These are phyloP conservation scores for Apocynum venetum DNA, from an alignment of 257 asterid genomes.

Conservation along the genomic window DNA sequence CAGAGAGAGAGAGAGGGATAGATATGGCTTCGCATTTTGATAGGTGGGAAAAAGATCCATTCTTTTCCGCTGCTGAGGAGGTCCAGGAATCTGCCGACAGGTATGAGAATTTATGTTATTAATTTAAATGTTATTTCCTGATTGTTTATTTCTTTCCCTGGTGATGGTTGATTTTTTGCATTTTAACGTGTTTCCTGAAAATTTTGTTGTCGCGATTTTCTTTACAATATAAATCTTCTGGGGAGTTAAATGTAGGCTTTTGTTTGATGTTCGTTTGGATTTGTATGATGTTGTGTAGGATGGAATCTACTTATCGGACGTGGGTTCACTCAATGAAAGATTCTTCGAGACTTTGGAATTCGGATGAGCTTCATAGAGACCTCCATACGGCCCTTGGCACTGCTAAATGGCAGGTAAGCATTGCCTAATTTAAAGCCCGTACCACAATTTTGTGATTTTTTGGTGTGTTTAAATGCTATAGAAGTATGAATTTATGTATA, in stretches of 20 bases:
- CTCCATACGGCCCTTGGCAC: conserved; percentile 80
- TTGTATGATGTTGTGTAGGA: conserved; percentile 44
- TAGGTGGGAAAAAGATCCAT: conserved; percentile 96
- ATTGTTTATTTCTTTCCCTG: background rate
- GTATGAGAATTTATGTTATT: conserved; percentile 24
- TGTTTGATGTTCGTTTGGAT: background rate
- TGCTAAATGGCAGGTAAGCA: conserved; percentile 88
- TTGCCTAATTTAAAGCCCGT: background rate
- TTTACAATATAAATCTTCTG: background rate
- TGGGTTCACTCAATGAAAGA: conserved; percentile 80
- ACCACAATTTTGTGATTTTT: background rate
- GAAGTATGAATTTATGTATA: background rate
- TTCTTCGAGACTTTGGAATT: conserved; percentile 52
- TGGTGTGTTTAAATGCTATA: background rate
- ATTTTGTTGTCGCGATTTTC: background rate
- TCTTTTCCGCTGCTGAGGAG: conserved; percentile 91
- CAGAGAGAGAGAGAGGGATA: background rate
- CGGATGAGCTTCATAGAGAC: conserved; percentile 71
- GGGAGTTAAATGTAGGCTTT: background rate
- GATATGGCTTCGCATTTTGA: conserved; percentile 53
- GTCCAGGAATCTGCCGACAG: conserved; percentile 96
- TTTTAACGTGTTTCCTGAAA: background rate
- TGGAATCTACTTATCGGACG: conserved; percentile 87
- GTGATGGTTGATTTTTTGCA: background rate
- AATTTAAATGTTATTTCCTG: background rate